Evolutionary conservation across 108 stramenopile species (phyloP).

Genomic region (Nitzschia palea): DNA sequence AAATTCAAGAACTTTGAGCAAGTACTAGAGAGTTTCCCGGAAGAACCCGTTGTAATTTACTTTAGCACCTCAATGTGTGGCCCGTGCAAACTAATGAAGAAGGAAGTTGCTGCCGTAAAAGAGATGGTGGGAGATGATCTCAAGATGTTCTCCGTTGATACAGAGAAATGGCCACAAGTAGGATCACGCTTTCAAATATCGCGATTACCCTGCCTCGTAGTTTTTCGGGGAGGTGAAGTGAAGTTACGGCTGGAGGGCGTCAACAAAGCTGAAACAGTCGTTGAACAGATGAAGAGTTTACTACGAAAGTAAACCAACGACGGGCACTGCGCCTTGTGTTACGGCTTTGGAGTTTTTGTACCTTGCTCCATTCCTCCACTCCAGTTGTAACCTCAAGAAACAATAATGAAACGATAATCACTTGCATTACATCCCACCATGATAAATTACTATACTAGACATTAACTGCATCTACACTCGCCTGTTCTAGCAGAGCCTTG

Average conservation of each 20-base stretch:
- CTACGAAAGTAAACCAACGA: too few relatives aligned
- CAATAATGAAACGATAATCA: too few relatives aligned
- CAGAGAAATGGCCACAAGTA: conserved; percentile 65
- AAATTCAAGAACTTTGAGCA: conserved; percentile 78
- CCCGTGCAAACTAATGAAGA: conserved; percentile 69
- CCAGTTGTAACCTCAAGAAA: too few relatives aligned
- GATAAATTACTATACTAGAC: too few relatives aligned
- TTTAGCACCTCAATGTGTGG: conserved; percentile 65
- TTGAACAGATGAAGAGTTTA: conserved; percentile 1
- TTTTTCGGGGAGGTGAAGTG: conserved; percentile 51
- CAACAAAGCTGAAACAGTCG: conserved; percentile 41
- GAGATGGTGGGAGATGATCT: conserved; percentile 33
- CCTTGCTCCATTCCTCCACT: too few relatives aligned
- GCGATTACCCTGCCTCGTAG: conserved; percentile 59
- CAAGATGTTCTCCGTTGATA: conserved; percentile 56
- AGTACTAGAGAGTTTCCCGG: conserved; percentile 51
- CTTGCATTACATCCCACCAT: too few relatives aligned
- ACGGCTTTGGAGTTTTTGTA: too few relatives aligned
- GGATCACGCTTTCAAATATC: conserved; percentile 57
- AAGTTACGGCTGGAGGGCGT: conserved; percentile 63
- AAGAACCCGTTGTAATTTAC: conserved; percentile 45
- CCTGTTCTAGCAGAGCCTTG: conserved; percentile 65
- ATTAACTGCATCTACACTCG: conserved; percentile 91
- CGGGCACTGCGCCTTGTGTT: too few relatives aligned
- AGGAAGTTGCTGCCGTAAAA: conserved; percentile 29